These are phyloP conservation scores for Trametes punicea DNA, from an alignment of 768 basidiomycete species.

Conservation along the genomic window DNA sequence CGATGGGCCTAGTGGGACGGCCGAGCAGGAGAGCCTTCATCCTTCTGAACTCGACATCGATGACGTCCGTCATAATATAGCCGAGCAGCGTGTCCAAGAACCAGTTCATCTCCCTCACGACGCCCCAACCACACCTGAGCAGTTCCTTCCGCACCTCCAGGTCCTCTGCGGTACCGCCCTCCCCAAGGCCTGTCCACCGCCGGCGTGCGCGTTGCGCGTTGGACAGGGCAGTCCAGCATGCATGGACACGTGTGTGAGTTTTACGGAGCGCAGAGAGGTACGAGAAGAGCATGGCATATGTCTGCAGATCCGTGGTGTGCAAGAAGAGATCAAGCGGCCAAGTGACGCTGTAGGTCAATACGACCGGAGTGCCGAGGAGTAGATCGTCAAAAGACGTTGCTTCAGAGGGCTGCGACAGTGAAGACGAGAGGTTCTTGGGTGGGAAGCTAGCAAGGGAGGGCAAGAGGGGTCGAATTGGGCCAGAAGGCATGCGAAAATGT, in stretches of 20 bases:
- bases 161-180: conserved; percentile 79
- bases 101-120: conserved; percentile 87
- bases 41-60: conserved; percentile 77
- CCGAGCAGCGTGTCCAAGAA: conserved; percentile 80
- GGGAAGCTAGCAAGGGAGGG: conserved; percentile 54
- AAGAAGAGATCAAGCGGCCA: conserved; percentile 94
- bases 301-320: conserved; percentile 65
- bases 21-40: conserved; percentile 55
- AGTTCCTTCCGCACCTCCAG: conserved; percentile 59
- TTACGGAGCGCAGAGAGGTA: conserved; percentile 83
- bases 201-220: conserved; percentile 81
- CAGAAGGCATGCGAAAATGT: conserved; percentile 74
- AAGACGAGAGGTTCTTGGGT: conserved; percentile 37
- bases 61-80: conserved; percentile 88
- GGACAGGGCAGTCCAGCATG: conserved; percentile 82
- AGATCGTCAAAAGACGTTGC: conserved; percentile 63
- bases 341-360: conserved; percentile 64
- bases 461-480: conserved; percentile 76
- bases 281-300: conserved; percentile 75
- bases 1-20: conserved; percentile 23
- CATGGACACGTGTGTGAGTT: conserved; percentile 75
- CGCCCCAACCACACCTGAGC: conserved; percentile 81
- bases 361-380: conserved; percentile 75
- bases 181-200: conserved; percentile 83
- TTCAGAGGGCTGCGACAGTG: conserved; percentile 38